Evolutionary conservation across 2,329 filamentous ascomycete species (phyloP), one percentile per base, ranked within the genome.

Genomic region (Alternaria sp.): DNA sequence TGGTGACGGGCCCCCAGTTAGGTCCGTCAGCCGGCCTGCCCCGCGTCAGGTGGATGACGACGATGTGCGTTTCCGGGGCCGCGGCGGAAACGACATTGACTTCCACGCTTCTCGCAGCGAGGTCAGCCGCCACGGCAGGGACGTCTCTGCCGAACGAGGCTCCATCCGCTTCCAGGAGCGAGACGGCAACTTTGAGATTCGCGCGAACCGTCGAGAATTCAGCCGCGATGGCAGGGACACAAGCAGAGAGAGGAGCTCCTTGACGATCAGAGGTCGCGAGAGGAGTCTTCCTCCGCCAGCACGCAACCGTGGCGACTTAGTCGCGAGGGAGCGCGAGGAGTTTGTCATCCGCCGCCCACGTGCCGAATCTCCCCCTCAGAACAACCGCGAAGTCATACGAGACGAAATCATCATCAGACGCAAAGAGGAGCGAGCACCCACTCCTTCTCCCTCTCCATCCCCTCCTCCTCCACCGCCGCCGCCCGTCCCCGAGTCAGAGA

Each of bases 401-500:
- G 73, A 76, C 58, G 72, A 75, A 52, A 76, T 75, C 71, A 81
- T 83, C 69, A 83, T 83, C 61, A 69, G 74, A 34, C 76, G 81
- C 42, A 78, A 78, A 44, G 78, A 77, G 56, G 80, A 81, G 67
- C 70, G 74, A 28, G 75, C 83, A 21, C 82, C 83, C 5, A 83
- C 85, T 17, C 85, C 83, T 4, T 84, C 85, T 21, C 85, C 86
- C 48, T 78, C 80, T 14, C 74, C 77, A 21, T 80, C 79, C 39
- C 78, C 80, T 8, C 73, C 76, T 28, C 80, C 81, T 41, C 78
- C 79, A 40, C 79, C 78, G 37, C 79, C 79, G 36, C 77, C 80
- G 33, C 80, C 80, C 45, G 83, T 84, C 42, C 87, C 86, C 29
- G 84, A 85, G 63, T 83, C 90, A 42, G 88, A 95, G 69, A 85